These are phyloP conservation scores for Zygosaccharomyces gambellarensis DNA, from an alignment of 805 yeast genomes.

Conservation along the genomic window DNA sequence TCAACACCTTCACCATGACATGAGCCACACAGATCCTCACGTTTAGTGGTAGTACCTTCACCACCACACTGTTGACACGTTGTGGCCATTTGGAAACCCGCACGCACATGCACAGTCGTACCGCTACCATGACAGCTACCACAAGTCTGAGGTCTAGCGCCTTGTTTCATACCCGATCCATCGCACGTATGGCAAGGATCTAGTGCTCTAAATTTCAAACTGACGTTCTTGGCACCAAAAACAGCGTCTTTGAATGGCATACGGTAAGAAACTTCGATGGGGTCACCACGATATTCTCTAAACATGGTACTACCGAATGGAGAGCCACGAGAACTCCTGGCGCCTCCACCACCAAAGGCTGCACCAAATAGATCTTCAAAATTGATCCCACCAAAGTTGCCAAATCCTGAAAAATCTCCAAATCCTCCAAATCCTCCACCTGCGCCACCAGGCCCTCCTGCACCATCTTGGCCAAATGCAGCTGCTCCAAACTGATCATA, in stretches of 20 bases:
- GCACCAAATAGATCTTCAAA: constrained; percentile 63
- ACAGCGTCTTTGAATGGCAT: constrained; percentile 83
- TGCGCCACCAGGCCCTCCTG: constrained; percentile 45
- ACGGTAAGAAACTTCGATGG: constrained; percentile 71
- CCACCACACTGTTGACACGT: constrained; percentile 89
- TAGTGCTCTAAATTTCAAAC: constrained; percentile 65
- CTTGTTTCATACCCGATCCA: constrained; percentile 80
- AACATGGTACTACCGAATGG: constrained; percentile 30
- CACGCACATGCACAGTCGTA: constrained; percentile 74
- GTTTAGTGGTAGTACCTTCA: constrained; percentile 70
- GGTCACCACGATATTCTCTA: constrained; percentile 83
- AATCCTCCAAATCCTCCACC: constrained; percentile 45
- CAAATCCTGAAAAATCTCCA: constrained; percentile 33
- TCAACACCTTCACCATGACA: constrained; percentile 91
- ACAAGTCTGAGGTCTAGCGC: constrained; percentile 70
- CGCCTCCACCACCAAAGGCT: constrained; percentile 44
- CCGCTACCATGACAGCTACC: constrained; percentile 91
- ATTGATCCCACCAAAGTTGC: constrained; percentile 43
- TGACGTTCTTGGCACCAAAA: constrained; percentile 62
- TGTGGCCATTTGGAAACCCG: constrained; percentile 95
- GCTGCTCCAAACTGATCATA: constrained; percentile 89
- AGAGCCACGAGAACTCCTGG: constrained; percentile 12
- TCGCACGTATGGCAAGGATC: constrained; percentile 75
- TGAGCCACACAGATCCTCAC: constrained; percentile 61
- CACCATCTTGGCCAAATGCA: constrained; percentile 64